Evolutionary conservation across 805 yeast species (phyloP), one percentile per base, ranked within the genome.

Genomic region (Cyberlindnera mycetangii): DNA sequence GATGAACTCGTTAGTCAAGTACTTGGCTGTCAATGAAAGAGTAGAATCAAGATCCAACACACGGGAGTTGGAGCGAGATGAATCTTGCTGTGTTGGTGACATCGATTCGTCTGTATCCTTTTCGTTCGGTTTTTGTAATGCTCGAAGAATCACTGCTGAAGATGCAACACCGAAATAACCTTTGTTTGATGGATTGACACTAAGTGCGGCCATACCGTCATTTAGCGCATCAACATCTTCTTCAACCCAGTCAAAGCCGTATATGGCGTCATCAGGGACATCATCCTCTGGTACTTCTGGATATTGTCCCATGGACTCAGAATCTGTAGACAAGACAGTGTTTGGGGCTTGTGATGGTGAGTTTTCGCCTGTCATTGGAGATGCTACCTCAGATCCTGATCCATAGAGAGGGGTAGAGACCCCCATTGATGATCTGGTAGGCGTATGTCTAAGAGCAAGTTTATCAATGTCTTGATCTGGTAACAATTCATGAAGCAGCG

Each of bases 111-210:
- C 48, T 20, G 51, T 55, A 8, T 53, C 50, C 17, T 54, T 52
- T 16, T 64, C 65, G 11, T 58, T 49, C 11, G 67, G 66, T 30
- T 69, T 59, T 31, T 70, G 68, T 33, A 78, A 53, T 10, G 76
- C 73, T 52, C 80, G 67, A 34, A 83, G 60, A 16, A 79, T 64
- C 7, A 78, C 76, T 2, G 83, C 74, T 47, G 79, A 71, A 4
- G 89, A 80, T 8, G 81, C 84, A 11, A 75, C 73, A 2, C 89
- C 89, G 51, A 78, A 77, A 56, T 78, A 82, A 0, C 89, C 88
- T 22, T 75, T 74, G 21, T 80, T 76, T 38, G 76, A 72, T 7
- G 71, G 72, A 44, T 70, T 66, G 14, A 69, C 62, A 33, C 78
- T 72, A 19, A 78, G 55, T 1, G 82, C 84, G 0, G 83, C 85